phyloP scores from a whole-genome alignment of 2,329 filamentous ascomycete genomes.

The Tolypocladium guangdongense region DNA sequence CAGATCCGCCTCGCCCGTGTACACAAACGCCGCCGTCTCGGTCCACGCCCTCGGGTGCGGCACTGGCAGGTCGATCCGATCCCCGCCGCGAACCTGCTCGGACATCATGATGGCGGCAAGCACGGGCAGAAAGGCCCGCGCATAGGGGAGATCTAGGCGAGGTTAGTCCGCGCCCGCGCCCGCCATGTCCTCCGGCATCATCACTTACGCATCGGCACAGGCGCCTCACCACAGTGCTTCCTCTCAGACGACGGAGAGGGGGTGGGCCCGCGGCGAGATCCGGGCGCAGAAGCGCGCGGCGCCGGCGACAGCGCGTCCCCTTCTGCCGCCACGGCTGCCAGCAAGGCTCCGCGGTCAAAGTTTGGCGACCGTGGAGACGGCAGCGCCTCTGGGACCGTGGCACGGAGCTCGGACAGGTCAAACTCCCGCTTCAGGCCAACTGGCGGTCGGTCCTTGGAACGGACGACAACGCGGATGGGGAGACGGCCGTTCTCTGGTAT shows the following conservation, averaged over 20 bases:
- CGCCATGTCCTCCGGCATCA: neutral
- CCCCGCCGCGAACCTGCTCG: constrained; percentile 37
- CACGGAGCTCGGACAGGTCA: constrained; percentile 34
- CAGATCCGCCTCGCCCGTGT: constrained; percentile 35
- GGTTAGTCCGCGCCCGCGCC: neutral
- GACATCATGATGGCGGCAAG: constrained; percentile 45
- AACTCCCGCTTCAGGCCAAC: constrained; percentile 40
- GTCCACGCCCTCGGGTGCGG: constrained; percentile 45
- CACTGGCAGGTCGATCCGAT: constrained; percentile 45
- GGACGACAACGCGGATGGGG: constrained; percentile 17
- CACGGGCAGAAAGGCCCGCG: constrained; percentile 34
- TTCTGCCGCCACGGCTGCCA: constrained; percentile 2
- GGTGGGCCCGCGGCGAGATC: neutral
- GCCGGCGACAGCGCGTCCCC: neutral
- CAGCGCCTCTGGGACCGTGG: constrained; percentile 29
- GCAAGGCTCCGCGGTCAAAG: constrained; percentile 7
- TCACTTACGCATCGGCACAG: constrained; percentile 7
- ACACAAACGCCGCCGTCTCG: constrained; percentile 43
- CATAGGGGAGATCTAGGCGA: constrained; percentile 17
- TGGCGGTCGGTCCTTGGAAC: constrained; percentile 26
- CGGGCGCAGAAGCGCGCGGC: neutral
- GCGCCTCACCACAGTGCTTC: neutral
- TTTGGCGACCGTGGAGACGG: constrained; percentile 7
- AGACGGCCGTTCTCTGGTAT: constrained; percentile 6
- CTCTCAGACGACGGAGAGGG: neutral